These are phyloP conservation scores for Phytophthora citricola DNA, from an alignment of 352 stramenopile species.

Conservation along the genomic window DNA sequence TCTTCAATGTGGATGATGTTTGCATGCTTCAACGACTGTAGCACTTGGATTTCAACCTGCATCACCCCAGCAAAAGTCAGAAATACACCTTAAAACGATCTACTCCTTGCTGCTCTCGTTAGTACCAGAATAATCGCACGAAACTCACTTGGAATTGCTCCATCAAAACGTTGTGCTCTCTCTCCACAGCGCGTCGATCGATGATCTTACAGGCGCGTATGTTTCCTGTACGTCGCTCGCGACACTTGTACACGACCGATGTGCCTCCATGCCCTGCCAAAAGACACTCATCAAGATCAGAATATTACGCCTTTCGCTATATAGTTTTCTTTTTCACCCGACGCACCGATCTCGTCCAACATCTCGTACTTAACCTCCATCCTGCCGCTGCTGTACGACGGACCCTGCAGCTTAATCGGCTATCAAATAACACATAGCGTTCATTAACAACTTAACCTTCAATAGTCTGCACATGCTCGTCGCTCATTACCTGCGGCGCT, in stretches of 20 bases:
- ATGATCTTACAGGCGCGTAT: constrained; percentile 90
- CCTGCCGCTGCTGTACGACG: constrained; percentile 70
- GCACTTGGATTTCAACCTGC: constrained; percentile 89
- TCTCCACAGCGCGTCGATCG: constrained; percentile 74
- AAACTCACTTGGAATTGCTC: constrained; percentile 85
- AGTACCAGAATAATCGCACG: constrained; percentile 4
- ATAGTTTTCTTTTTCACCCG: not conserved
- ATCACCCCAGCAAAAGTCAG: constrained; percentile 5
- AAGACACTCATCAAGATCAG: not conserved
- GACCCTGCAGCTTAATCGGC: constrained; percentile 76
- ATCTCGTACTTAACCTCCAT: constrained; percentile 89
- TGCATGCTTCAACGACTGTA: constrained; percentile 89
- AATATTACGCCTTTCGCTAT: not conserved
- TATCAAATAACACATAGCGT: constrained; percentile 17
- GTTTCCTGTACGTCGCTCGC: constrained; percentile 60
- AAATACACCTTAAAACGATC: constrained; percentile 2
- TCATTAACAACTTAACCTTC: not conserved
- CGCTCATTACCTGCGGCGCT: constrained; percentile 39
- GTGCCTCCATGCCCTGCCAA: constrained; percentile 80
- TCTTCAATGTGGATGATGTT: constrained; percentile 92
- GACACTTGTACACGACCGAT: constrained; percentile 86
- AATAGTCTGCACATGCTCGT: not conserved
- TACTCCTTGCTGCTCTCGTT: not conserved
- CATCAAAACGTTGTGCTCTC: constrained; percentile 82
- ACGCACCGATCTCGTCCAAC: constrained; percentile 81